Base-by-base conservation (phyloP, 2,329 filamentous ascomycete genomes). In the Fusarium austroafricanum region DNA sequence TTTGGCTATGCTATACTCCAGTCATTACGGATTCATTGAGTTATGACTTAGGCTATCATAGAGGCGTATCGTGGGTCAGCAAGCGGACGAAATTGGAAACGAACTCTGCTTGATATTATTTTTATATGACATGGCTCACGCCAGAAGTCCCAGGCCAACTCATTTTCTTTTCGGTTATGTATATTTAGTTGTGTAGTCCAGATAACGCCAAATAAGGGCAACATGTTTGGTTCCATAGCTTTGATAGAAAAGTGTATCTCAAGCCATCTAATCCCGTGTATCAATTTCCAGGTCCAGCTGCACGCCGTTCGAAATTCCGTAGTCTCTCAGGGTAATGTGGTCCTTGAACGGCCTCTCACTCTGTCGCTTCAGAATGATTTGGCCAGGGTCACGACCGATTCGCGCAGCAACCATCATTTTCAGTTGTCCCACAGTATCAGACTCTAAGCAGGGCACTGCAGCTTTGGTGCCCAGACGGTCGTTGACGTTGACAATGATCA, bases 381-480 rank as follows among this genome's bases (percentile, higher is more conserved):
- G 93, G 75, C 95, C 92, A 43, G 94, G 91, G 72, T 96, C 90
- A 35, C 95, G 88, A 3, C 95, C 95, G 73, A 97, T 96, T 66
- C 92, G 88, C 39, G 92, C 92, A 6, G 94, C 94, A 23, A 97
- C 94, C 84, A 96, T 91, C 45, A 94, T 90, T 81, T 97, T 97
- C 82, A 97, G 93, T 63, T 94, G 86, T 68, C 90, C 90, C 69
- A 97, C 90, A 10, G 90, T 90, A 80, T 98, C 95, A 5, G 89
- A 91, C 1, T 92, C 90, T 58, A 97, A 83, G 77, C 94, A 97
- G 0, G 95, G 95, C 67, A 98, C 96, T 52, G 92, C 91, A 17
- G 94, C 93, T 75, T 97, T 97, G n/a, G 95, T 97, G 14, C 95
- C 95, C 35, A 98, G 83, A n/a, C 95, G 88, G 79, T 98, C 95